Conservation (phyloP, 2,329 filamentous ascomycete species). For the Cytospora schulzeri region DNA sequence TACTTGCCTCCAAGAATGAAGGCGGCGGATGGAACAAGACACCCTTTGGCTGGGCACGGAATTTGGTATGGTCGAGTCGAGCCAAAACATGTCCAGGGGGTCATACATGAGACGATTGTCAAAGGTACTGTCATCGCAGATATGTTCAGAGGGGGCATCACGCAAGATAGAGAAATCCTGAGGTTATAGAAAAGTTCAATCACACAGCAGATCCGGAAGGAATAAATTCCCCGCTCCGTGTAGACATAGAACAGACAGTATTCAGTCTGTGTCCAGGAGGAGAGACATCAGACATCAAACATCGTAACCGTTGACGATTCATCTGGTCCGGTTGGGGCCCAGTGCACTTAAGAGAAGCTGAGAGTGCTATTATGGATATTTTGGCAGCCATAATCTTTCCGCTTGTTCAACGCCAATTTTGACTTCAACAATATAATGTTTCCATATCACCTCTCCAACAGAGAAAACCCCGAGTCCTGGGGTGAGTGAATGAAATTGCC, state of each 20-base stretch:
- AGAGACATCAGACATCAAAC: too few relatives aligned
- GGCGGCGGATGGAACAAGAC: slow-evolving; percentile 43
- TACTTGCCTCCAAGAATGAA: slow-evolving; percentile 66
- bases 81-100: slow-evolving; percentile 73
- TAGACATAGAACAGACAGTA: background rate
- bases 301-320: too few relatives aligned
- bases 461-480: background rate
- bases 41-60: slow-evolving; percentile 69
- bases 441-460: background rate
- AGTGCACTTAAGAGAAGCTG: background rate
- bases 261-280: background rate
- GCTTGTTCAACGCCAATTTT: background rate
- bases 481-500: background rate
- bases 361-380: background rate
- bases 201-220: background rate
- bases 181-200: slow-evolving; percentile 41
- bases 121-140: slow-evolving; percentile 69
- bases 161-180: slow-evolving; percentile 54
- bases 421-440: background rate
- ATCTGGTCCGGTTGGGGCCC: background rate
- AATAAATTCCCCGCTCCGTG: background rate
- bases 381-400: background rate
- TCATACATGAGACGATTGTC: slow-evolving; percentile 70
- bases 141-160: slow-evolving; percentile 72
- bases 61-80: slow-evolving; percentile 84